Conservation (phyloP, 495 filamentous ascomycete genomes). For the Pseudevernia furfuracea region DNA sequence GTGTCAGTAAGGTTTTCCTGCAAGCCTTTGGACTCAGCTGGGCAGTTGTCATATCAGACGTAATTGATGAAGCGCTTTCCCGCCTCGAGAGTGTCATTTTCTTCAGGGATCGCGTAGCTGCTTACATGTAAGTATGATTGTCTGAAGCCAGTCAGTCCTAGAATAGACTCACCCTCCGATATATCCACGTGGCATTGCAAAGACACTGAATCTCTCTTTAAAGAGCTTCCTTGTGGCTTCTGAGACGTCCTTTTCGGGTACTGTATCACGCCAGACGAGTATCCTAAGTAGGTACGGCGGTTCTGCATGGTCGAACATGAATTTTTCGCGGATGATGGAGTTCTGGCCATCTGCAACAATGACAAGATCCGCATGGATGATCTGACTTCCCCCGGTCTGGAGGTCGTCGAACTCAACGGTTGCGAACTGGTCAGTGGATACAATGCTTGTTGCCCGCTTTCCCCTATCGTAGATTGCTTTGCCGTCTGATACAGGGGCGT, state of each 20-base stretch:
- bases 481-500: constrained; percentile 1
- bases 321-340: constrained; percentile 21
- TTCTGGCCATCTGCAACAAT: constrained; percentile 28
- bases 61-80: constrained; percentile 42
- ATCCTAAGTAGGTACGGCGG: constrained; percentile 36
- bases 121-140: too few species aligned
- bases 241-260: constrained; percentile 36
- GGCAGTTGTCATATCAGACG: constrained; percentile 52
- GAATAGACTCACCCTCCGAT: constrained; percentile 30
- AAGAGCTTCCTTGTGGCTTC: constrained; percentile 26
- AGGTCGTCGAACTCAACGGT: constrained; percentile 1
- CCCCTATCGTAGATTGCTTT: constrained; percentile 11
- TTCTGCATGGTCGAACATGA: constrained; percentile 13
- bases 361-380: constrained; percentile 23
- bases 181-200: constrained; percentile 35
- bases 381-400: not conserved
- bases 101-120: not conserved
- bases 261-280: constrained; percentile 46
- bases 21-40: constrained; percentile 36
- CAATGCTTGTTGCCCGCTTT: constrained; percentile 17
- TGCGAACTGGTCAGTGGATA: not conserved
- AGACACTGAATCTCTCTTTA: constrained; percentile 34
- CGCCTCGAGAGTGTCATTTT: not conserved
- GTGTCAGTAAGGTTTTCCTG: constrained; percentile 47
- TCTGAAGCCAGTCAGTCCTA: too few species aligned